Evolutionary conservation across 2,329 filamentous ascomycete genomes (phyloP), one percentile per base, ranked within the genome.

Genomic region (Grosmannia serpens): DNA sequence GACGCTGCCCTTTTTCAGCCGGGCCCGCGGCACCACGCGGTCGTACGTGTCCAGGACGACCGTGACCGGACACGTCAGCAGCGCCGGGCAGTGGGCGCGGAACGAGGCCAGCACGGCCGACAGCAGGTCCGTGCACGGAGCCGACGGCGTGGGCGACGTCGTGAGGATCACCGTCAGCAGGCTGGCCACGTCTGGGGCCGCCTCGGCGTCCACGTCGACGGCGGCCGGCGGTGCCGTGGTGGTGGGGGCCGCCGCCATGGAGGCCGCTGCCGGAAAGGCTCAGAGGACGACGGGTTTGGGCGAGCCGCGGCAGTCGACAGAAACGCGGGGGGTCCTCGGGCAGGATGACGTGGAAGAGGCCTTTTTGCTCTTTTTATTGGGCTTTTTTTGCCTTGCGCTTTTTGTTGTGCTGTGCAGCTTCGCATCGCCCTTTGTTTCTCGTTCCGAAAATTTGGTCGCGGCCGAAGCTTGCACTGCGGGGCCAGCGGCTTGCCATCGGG

Each of bases 11-110:
- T 77, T 80, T 62, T 82, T 82, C 22, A 82, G 67, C 0, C 79
- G 75, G 9, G 74, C 69, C 4, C 66, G 68, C 0, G 71, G 59
- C 1, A 68, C 71, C 44, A 82, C 67, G 22, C 73, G 72, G 57
- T 82, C 79, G 61, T 74, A 81, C 0, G 73, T 74, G 62, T 82
- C 79, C 50, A 82, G 73, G 2, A 80, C 77, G 3, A 82, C 73
- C 38, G 81, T 73, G 22, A 81, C 70, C 2, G 68, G 68, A 58
- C 77, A 81, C 0, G 60, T 52, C 2, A 74, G 60, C 17, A 82
- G 63, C 0, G 58, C 60, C 0, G 68, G 66, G 57, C 78, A 81
- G 62, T 79, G 68, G 0, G 53, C 52, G 20, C 68, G 67, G 61
- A 80, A 80, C 0, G 77, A 79, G 3, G 67, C 62, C 2, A 81